phyloP scores from a whole-genome alignment of 331 rosid species.

The Stylosanthes scabra region DNA sequence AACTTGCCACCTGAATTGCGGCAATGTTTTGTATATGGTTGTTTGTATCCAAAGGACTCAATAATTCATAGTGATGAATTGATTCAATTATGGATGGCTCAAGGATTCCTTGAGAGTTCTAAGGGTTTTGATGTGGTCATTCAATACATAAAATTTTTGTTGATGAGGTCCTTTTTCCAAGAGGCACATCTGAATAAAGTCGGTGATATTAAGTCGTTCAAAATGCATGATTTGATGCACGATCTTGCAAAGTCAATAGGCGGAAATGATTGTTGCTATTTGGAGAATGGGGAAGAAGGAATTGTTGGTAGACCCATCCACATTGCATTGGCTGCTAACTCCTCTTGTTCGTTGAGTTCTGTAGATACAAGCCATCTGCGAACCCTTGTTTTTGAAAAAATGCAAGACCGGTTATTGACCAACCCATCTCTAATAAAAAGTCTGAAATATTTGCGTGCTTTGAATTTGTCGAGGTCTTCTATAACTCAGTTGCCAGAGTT shows the following conservation, averaged over 20 bases:
- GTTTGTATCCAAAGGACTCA: slow-evolving; percentile 20
- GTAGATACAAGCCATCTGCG: too few species aligned
- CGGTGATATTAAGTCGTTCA: not conserved
- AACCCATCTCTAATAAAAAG: not conserved
- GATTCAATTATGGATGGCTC: slow-evolving; percentile 2
- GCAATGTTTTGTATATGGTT: not conserved
- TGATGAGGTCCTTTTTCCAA: not conserved
- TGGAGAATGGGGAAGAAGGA: too few species aligned
- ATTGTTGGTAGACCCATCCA: too few species aligned
- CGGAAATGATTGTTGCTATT: too few species aligned
- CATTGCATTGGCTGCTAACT: too few species aligned
- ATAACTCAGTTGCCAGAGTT: slow-evolving; percentile 4
- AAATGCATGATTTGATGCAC: too few species aligned
- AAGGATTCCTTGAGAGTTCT: not conserved
- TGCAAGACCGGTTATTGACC: not conserved
- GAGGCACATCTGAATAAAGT: not conserved
- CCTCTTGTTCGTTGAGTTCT: too few species aligned
- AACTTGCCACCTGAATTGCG: not conserved
- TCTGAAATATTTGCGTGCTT: not conserved
- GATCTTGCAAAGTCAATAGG: too few species aligned
- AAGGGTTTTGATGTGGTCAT: not conserved
- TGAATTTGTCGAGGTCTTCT: not conserved
- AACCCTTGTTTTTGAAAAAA: too few species aligned
- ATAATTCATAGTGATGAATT: fast-evolving
- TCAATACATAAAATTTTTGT: not conserved